Conservation (phyloP, 495 filamentous ascomycete species). For the Lasiosphaeria hispida region DNA sequence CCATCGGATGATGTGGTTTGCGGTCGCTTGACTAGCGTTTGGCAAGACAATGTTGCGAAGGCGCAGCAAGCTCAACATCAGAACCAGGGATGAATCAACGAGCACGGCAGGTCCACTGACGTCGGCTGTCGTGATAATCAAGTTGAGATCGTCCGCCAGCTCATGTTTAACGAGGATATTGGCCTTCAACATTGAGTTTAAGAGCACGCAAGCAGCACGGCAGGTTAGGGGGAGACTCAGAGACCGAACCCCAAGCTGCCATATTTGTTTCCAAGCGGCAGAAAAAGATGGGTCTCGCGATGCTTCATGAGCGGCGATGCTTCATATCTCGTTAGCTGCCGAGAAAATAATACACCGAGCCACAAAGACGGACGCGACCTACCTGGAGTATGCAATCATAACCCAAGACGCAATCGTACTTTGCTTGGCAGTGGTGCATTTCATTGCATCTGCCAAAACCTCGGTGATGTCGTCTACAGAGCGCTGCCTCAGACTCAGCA, state of each 20-base stretch:
- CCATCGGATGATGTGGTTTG: slow-evolving; percentile 74
- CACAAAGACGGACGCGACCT: slow-evolving; percentile 8
- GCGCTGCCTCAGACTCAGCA: slow-evolving; percentile 44
- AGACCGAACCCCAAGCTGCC: slow-evolving; percentile 69
- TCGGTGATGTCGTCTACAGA: slow-evolving; percentile 41
- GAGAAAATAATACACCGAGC: not conserved
- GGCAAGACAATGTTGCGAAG: slow-evolving; percentile 61
- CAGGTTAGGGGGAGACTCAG: slow-evolving; percentile 68
- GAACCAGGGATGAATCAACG: slow-evolving; percentile 71
- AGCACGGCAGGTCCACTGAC: slow-evolving; percentile 76
- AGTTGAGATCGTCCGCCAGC: slow-evolving; percentile 60
- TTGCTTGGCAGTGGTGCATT: slow-evolving; percentile 37
- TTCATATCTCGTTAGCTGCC: slow-evolving; percentile 20
- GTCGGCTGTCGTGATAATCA: slow-evolving; percentile 70
- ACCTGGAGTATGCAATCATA: slow-evolving; percentile 64
- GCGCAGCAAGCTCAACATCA: slow-evolving; percentile 67
- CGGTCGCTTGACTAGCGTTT: slow-evolving; percentile 59
- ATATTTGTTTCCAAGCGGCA: slow-evolving; percentile 64
- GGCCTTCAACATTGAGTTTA: slow-evolving; percentile 62
- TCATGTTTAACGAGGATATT: slow-evolving; percentile 62
- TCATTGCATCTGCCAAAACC: slow-evolving; percentile 34
- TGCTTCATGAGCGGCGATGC: slow-evolving; percentile 16
- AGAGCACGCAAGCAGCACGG: slow-evolving; percentile 75
- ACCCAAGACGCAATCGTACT: slow-evolving; percentile 45
- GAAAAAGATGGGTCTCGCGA: slow-evolving; percentile 26